phyloP scores from a whole-genome alignment of 2,329 filamentous ascomycete genomes.

The Epichloe coenophiala region DNA sequence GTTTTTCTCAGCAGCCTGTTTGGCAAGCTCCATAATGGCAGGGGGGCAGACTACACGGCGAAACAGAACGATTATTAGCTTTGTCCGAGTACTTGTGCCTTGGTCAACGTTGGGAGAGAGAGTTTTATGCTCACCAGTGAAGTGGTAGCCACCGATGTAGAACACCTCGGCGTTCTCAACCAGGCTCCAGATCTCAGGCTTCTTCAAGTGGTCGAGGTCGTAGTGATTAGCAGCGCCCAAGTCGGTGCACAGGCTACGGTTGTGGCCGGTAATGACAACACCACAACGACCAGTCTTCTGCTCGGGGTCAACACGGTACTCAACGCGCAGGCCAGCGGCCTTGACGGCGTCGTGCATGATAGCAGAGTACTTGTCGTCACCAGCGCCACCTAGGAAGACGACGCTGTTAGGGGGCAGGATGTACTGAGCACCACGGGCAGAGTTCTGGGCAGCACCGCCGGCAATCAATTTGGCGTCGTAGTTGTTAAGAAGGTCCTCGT shows the following conservation, averaged over 20 bases:
- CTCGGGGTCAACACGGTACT: slow-evolving; percentile 83
- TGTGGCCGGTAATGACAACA: slow-evolving; percentile 91
- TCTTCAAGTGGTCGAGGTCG: slow-evolving; percentile 84
- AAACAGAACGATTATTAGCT: not conserved
- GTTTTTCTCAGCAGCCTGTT: slow-evolving; percentile 79
- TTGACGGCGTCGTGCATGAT: slow-evolving; percentile 76
- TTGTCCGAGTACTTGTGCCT: not conserved
- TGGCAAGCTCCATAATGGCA: slow-evolving; percentile 77
- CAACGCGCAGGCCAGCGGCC: slow-evolving; percentile 77
- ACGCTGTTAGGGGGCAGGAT: slow-evolving; percentile 82
- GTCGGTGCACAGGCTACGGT: slow-evolving; percentile 89
- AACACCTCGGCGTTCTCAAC: slow-evolving; percentile 79
- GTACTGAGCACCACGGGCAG: slow-evolving; percentile 91
- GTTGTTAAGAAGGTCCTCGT: slow-evolving; percentile 87
- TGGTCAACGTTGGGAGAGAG: not conserved
- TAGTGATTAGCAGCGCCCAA: slow-evolving; percentile 96
- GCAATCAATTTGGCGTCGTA: slow-evolving; percentile 89
- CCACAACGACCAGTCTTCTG: slow-evolving; percentile 85
- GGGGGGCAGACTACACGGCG: slow-evolving; percentile 58
- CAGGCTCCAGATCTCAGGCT: slow-evolving; percentile 79
- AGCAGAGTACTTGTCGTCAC: slow-evolving; percentile 89
- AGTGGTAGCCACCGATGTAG: slow-evolving; percentile 93
- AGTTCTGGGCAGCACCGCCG: slow-evolving; percentile 95
- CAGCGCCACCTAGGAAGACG: slow-evolving; percentile 86
- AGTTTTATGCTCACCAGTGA: slow-evolving; percentile 44